Base-by-base conservation (phyloP, 1,139 yeast species). In the Diutina pseudorugosa region DNA sequence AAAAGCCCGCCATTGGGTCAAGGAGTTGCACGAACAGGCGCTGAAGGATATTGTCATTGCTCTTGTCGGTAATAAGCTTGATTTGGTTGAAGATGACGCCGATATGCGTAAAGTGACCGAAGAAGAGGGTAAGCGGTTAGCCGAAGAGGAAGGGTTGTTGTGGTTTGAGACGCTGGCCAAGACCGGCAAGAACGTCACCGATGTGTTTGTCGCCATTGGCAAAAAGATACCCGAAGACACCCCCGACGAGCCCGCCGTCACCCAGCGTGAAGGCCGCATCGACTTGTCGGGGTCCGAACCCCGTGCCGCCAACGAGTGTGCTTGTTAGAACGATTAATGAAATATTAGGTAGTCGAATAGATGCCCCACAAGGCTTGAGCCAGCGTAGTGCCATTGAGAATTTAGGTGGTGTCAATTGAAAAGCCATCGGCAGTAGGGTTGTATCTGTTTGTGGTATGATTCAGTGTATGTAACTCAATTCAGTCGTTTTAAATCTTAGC, bases 1-100 rank as follows among this genome's bases (percentile, higher is more conserved):
- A 62, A 91, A 93, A 68, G 98, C 98, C n/a, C 84, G 98, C 62
- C 97, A 91, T 68, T 93, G 98, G 98, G 97, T 93, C 55, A 89
- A 89, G 63, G 98, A 93, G 66, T 76, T 93, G 60, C 96, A 89
- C 62, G 96, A 94, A 60, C 98, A 91, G 69, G 98, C 98, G 21
- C 76, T 86, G 36, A 89, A 89, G 58, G 91, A 85, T 60, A 93
- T 93, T 57, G 82, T 90, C 54, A 91, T 93, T 65, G 98, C 98
- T 2, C 75, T 93, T 50, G 96, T 91, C 41, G 98, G 97, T 36
- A 93, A 93, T 72, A 90, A 93, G 69, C 78, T 80, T 57, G 98
- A 93, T 70, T 73, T 93, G 68, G 82, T 64, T 4, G 66, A 63
- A 42, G 61, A 58, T 47, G 65, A 60, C 55, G 65, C 64, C 33